Base-by-base conservation (phyloP, 192 early-diverging fungal species). In the Coemansia erecta region DNA sequence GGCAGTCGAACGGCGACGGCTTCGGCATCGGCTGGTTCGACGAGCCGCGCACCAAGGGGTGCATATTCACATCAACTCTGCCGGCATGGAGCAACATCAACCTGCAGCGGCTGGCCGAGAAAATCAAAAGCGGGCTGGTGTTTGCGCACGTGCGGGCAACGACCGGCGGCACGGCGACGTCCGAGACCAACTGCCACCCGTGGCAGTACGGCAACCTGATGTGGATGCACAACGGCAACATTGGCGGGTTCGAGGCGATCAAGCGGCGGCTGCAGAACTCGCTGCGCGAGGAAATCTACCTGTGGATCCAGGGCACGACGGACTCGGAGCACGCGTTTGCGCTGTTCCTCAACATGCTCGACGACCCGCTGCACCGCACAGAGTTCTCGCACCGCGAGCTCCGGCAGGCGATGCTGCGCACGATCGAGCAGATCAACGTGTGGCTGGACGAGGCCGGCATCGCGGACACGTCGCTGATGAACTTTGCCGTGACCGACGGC, bases 251-350 rank as follows among this genome's bases (percentile, higher is more conserved):
- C 55, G 56, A 66, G 2, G 55, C 81, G 83, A 90, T 92, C 57
- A 90, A 90, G 60, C 83, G 90, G 28, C 66, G 68, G 37, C 73
- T 92, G 24, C 84, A 85, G 48, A 82, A 82, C 53, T 74, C 72
- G 10, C 65, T 92, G 18, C 56, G 67, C 13, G 90, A 92, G 39
- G 84, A 89, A 13, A 75, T 92, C 33, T 92, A 84, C 43, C 59
- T 86, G 65, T 71, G 81, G 8, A 79, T 92, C 1, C 85, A 92
- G 56, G 90, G 90, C 61, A 90, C 86, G 40, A 90, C 90, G 0
- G 90, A 92, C 68, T 90, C 88, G 7, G 90, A 92, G 69, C 87
- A 87, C 77, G 85, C 88, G 0, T 92, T 92, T 77, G 90, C 88
- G 12, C 73, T 92, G 50, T 92, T 90, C 64, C 80, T 92, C 28